Evolutionary conservation across 345 rosid species (phyloP), one percentile per base, ranked within the genome.

Genomic region (Cardamine resedifolia): DNA sequence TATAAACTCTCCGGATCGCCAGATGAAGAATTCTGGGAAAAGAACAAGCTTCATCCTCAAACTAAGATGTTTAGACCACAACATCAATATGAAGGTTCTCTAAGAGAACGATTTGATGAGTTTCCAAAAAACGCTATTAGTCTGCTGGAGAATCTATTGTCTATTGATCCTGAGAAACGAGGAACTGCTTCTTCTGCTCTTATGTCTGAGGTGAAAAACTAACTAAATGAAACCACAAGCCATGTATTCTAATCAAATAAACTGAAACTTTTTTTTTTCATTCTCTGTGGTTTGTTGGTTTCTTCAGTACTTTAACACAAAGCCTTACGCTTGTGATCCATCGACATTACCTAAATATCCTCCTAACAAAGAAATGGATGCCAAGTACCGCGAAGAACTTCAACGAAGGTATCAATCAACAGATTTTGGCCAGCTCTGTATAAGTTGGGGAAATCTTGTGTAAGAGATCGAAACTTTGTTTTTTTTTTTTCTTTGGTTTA

Each of bases 1-100:
- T 90, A 87, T 72, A 87, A 79, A 77, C 89, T 87, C 70, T 87
- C 86, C 39, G 96, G 96, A 45, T 85, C 93, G n/a, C 96, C 93
- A 45, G 72, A 81, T 16, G 96, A 87, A 49, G 86, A 82, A 24
- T 88, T 74, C 47, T 90, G 96, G 96, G 83, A 81, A 53, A 86
- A 78, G 73, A 60, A 61, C 51, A 83, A 78, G 68, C 80, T 86
- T 73, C 68, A 77, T 71, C 87, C 91, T 59, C 88, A 85, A 68
- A 83, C 84, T 6, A 78, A 85, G 28, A 81, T 85, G 89, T 90
- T 86, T 71, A 83, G 74, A 67, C 85, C 89, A 49, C 96, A 90
- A 36, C 84, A 85, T 76, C 57, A 66, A 23, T 90, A 87, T 34
- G 82, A 79, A 80, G 83, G 87, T 61, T 75, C 71, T 65, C 73